Evolutionary conservation across 2,329 filamentous ascomycete genomes (phyloP).

Genomic region (Aspergillus felis): DNA sequence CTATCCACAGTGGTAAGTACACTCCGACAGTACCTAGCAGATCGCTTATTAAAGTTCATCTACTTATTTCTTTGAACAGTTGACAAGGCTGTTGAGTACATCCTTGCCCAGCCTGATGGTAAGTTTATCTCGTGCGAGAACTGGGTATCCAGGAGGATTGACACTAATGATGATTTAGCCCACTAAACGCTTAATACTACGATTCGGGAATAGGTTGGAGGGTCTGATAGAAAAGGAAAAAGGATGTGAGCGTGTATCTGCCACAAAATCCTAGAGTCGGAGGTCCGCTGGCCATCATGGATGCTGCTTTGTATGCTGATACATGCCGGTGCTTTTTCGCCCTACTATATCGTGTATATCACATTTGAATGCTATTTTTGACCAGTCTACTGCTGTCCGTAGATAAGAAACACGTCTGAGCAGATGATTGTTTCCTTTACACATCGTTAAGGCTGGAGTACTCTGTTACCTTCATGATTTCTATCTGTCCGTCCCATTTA

Average conservation of each 20-base stretch:
- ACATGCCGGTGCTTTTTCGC: conserved; percentile 33
- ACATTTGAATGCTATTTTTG: conserved; percentile 36
- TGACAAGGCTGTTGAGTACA: conserved; percentile 92
- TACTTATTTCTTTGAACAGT: conserved; percentile 52
- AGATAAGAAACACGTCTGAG: neutral
- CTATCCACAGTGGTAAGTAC: conserved; percentile 83
- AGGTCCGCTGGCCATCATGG: conserved; percentile 25
- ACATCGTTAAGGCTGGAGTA: neutral
- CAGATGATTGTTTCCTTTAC: neutral
- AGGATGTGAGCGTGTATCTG: conserved; percentile 28
- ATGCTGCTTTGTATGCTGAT: conserved; percentile 36
- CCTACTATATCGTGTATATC: conserved; percentile 42
- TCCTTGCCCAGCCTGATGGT: conserved; percentile 87
- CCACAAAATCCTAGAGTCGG: conserved; percentile 23
- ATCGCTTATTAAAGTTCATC: conserved; percentile 3
- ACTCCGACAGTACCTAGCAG: neutral
- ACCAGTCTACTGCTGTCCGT: conserved; percentile 6
- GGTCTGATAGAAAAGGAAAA: conserved; percentile 34
- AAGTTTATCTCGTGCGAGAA: conserved; percentile 43
- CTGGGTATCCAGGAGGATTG: neutral
- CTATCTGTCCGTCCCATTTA: neutral
- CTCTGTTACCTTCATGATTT: neutral
- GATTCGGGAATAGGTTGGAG: conserved; percentile 19
- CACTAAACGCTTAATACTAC: conserved; percentile 35
- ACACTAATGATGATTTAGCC: conserved; percentile 24